Conservation (phyloP, 768 basidiomycete genomes). For the Auricularia heimuer region DNA sequence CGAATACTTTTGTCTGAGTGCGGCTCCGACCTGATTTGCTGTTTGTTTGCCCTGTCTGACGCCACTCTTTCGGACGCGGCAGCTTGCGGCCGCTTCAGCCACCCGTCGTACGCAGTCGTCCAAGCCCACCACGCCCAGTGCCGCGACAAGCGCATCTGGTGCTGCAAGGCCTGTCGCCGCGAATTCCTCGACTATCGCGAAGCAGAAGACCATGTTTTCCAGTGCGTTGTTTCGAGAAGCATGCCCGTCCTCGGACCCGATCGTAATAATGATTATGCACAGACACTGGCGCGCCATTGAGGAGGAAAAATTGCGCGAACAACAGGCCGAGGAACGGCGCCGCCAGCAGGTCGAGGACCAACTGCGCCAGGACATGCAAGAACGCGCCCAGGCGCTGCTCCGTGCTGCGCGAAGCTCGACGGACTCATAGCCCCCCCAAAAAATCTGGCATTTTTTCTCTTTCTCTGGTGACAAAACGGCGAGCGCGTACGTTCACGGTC, state of each 20-base stretch:
- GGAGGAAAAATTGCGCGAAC: background rate
- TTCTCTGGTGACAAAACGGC: too few relatives aligned
- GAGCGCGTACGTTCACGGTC: too few relatives aligned
- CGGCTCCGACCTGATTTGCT: background rate
- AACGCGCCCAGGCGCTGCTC: background rate
- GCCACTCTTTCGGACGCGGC: background rate
- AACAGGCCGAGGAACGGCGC: background rate
- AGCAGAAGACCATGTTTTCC: background rate
- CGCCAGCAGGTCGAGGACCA: background rate
- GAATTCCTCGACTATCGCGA: background rate
- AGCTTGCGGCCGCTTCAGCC: slow-evolving; percentile 1
- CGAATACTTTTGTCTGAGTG: background rate
- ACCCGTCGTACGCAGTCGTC: background rate
- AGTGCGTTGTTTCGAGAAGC: background rate
- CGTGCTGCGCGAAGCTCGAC: background rate
- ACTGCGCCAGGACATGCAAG: background rate
- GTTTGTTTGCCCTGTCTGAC: background rate
- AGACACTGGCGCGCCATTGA: slow-evolving; percentile 1
- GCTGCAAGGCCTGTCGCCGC: background rate
- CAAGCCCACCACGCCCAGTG: background rate
- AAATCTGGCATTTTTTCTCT: too few relatives aligned
- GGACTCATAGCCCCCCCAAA: too few relatives aligned
- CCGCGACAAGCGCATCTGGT: background rate
- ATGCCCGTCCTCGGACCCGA: background rate
- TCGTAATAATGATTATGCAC: background rate